Evolutionary conservation across 352 stramenopile genomes (phyloP).

Genomic region (Pythium rishiriense): DNA sequence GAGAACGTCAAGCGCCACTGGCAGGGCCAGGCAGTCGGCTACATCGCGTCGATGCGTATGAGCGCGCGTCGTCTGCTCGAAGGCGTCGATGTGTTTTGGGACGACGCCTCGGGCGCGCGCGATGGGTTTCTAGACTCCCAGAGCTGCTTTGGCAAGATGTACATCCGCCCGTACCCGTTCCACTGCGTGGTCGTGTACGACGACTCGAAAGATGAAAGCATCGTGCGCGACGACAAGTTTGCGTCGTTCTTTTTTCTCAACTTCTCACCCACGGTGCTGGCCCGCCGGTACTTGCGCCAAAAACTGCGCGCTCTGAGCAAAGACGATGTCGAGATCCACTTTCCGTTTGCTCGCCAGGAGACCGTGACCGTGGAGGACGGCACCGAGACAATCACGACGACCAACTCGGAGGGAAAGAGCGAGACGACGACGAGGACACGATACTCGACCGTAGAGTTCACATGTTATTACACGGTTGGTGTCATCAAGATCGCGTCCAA

Average conservation of each 20-base stretch:
- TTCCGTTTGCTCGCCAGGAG: constrained; percentile 39
- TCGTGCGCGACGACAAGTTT: constrained; percentile 40
- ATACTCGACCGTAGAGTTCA: constrained; percentile 36
- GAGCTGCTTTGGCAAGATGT: constrained; percentile 54
- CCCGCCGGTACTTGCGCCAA: constrained; percentile 31
- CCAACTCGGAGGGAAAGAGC: constrained; percentile 25
- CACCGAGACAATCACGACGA: constrained; percentile 28
- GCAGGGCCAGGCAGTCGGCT: constrained; percentile 31
- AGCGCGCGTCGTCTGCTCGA: constrained; percentile 33
- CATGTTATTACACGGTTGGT: constrained; percentile 32
- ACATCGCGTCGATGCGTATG: constrained; percentile 33
- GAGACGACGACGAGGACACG: constrained; percentile 24
- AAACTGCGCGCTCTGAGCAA: constrained; percentile 37
- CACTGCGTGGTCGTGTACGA: constrained; percentile 53
- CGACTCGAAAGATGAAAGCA: constrained; percentile 43
- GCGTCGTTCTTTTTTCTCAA: constrained; percentile 35
- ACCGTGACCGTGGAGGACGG: constrained; percentile 39
- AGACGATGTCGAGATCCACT: constrained; percentile 21
- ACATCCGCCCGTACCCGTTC: constrained; percentile 49
- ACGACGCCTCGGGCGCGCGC: constrained; percentile 29
- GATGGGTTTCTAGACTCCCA: constrained; percentile 41
- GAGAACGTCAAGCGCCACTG: constrained; percentile 42
- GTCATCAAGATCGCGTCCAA: constrained; percentile 27
- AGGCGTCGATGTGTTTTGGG: constrained; percentile 50
- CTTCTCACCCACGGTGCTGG: constrained; percentile 32